Base-by-base conservation (phyloP, 2,329 filamentous ascomycete genomes). In the Penicillium italicum region DNA sequence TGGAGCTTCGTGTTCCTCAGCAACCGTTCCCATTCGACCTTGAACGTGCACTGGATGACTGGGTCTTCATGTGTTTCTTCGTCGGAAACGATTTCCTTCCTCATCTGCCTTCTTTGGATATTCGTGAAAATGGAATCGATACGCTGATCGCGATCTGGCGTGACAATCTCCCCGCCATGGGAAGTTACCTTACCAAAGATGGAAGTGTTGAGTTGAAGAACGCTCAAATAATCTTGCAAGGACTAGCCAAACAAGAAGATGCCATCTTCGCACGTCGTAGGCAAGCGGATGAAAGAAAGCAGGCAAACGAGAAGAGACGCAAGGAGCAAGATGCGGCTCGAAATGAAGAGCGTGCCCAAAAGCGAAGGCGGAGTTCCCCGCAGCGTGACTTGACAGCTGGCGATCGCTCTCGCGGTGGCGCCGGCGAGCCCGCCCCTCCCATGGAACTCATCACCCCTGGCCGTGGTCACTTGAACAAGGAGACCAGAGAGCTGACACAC, bases 31-130 rank as follows among this genome's bases (percentile, higher is more conserved):
- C 85, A 52, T 97, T 96, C 74, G 91, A 99, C 71, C 80, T 99
- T 42, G 94, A 99, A 75, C 86, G 94, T 62, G 92, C 92, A 26
- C 84, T 97, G 56, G 94, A 97, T 74, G 93, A 97, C 71, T 97
- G 93, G 94, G 91, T 97, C 14, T 97, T 97, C 73, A 94, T 97
- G 86, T 97, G 93, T 77, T 97, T 95, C 77, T 97, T 97, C 72
- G 93, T 97, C 54, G 93, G 93, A 63, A 99, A 99, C 74, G 95
- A 99, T 78, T 99, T 99, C 77, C 78, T 99, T 64, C 94, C 94
- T 48, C 94, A 99, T 80, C 80, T 99, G 56, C 94, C 94, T n/a
- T 96, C 93, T 67, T 82, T 99, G 56, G 94, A 97, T 73, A 97
- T 99, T 72, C 86, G 94, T 58, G 94, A 99, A 69, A 92, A 97